phyloP scores from a whole-genome alignment of 148 eudicot species.

The Rhododendron griersonianum region DNA sequence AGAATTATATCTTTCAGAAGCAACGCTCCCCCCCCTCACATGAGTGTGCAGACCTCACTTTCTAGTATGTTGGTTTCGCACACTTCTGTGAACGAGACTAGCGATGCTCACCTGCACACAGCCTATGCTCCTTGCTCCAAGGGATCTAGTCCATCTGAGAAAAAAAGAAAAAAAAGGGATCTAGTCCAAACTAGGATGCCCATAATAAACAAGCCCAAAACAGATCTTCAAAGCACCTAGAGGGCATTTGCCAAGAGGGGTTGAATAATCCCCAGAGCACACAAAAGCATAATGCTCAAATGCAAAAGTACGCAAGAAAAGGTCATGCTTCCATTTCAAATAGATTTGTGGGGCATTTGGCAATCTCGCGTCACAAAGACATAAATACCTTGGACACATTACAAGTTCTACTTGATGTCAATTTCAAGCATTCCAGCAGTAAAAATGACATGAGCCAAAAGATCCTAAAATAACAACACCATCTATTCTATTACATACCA shows the following conservation, averaged over 20 bases:
- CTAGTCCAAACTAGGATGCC: background rate
- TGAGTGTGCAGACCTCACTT: background rate
- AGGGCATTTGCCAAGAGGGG: background rate
- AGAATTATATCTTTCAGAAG: no score
- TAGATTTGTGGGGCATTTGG: background rate
- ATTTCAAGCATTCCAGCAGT: background rate
- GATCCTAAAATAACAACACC: background rate
- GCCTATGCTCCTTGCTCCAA: background rate
- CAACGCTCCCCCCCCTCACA: no score
- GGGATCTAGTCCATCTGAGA: background rate
- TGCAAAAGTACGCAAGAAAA: background rate
- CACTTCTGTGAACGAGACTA: background rate
- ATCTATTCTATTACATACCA: background rate
- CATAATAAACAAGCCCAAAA: background rate
- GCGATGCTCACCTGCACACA: background rate
- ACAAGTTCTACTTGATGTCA: background rate
- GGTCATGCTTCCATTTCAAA: background rate
- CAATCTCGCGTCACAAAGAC: background rate
- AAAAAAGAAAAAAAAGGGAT: background rate
- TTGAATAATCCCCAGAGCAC: background rate
- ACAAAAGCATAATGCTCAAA: background rate
- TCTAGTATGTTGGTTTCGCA: background rate
- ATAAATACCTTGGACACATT: background rate
- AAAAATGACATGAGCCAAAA: background rate
- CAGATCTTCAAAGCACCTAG: background rate